phyloP scores from a whole-genome alignment of 352 stramenopile species.

The Globisporangium paddicum region DNA sequence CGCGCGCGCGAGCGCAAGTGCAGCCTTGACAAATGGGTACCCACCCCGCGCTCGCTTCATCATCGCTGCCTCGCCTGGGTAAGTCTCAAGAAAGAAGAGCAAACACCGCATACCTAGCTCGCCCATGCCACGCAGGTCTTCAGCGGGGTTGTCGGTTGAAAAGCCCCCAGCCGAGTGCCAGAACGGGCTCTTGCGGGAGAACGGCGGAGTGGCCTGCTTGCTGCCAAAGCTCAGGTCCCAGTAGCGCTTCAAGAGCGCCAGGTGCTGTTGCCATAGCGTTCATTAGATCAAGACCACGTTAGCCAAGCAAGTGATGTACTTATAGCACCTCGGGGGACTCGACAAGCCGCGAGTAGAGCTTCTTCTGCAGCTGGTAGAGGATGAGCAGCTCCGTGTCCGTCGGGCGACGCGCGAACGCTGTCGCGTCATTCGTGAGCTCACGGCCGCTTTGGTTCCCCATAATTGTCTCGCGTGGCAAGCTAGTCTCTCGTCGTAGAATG shows the following conservation, averaged over 20 bases:
- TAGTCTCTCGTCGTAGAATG: not conserved
- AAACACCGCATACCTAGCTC: slow-evolving; percentile 59
- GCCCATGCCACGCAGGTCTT: slow-evolving; percentile 49
- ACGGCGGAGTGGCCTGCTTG: slow-evolving; percentile 23
- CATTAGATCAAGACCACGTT: too few relatives aligned
- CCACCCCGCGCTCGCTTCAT: slow-evolving; percentile 52
- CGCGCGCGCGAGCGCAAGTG: slow-evolving; percentile 39
- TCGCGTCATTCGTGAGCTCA: slow-evolving; percentile 23
- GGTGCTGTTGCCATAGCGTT: slow-evolving; percentile 26
- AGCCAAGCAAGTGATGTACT: too few relatives aligned
- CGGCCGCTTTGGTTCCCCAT: slow-evolving; percentile 44
- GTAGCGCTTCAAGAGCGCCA: slow-evolving; percentile 53
- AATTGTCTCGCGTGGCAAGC: not conserved
- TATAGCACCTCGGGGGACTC: slow-evolving; percentile 49
- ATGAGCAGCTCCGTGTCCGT: slow-evolving; percentile 61
- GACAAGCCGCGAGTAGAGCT: slow-evolving; percentile 47
- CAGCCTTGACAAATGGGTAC: slow-evolving; percentile 62
- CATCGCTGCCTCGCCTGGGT: slow-evolving; percentile 51
- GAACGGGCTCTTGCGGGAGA: slow-evolving; percentile 34
- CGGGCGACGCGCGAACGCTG: slow-evolving; percentile 36
- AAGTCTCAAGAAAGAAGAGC: slow-evolving; percentile 64
- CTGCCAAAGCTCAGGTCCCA: slow-evolving; percentile 42
- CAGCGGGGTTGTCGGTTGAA: slow-evolving; percentile 40
- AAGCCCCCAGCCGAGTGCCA: slow-evolving; percentile 49
- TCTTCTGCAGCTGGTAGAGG: slow-evolving; percentile 57